Evolutionary conservation across 805 yeast species (phyloP).

Genomic region (Metschnikowia amazonensis): DNA sequence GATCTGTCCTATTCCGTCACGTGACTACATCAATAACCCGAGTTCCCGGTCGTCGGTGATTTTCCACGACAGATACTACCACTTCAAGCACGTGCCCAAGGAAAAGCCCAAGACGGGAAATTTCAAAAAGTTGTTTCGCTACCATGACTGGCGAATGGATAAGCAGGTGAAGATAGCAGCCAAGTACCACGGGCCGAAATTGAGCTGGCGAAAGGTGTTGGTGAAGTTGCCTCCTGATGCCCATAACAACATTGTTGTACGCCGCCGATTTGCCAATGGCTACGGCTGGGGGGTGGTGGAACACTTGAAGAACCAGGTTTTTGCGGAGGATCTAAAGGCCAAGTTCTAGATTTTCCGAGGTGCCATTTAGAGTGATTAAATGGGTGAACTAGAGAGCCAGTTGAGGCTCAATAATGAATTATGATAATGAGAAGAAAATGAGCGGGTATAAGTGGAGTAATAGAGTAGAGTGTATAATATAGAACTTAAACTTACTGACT

Average conservation of each 20-base stretch:
- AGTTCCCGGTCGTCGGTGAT: constrained; percentile 32
- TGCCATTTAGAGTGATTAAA: no score
- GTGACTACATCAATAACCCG: constrained; percentile 31
- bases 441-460: no score
- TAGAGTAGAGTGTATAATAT: no score
- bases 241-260: constrained; percentile 42
- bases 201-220: constrained; percentile 44
- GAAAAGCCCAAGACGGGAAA: constrained; percentile 17
- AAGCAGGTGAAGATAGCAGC: constrained; percentile 42
- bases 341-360: constrained; percentile 7
- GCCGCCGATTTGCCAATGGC: constrained; percentile 42
- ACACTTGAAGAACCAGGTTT: constrained; percentile 32
- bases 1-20: constrained; percentile 39
- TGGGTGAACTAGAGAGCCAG: no score
- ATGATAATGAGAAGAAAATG: no score
- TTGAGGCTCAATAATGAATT: no score
- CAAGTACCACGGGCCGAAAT: constrained; percentile 34
- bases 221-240: constrained; percentile 45
- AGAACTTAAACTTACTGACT: no score
- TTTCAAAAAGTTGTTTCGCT: constrained; percentile 22
- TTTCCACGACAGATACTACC: constrained; percentile 42
- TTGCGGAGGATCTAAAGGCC: constrained; percentile 15
- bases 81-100: constrained; percentile 28
- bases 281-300: constrained; percentile 47
- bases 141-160: constrained; percentile 33